These are phyloP conservation scores for Aspergillus fumigatus DNA, from an alignment of 2,329 filamentous ascomycete genomes.

Conservation along the genomic window DNA sequence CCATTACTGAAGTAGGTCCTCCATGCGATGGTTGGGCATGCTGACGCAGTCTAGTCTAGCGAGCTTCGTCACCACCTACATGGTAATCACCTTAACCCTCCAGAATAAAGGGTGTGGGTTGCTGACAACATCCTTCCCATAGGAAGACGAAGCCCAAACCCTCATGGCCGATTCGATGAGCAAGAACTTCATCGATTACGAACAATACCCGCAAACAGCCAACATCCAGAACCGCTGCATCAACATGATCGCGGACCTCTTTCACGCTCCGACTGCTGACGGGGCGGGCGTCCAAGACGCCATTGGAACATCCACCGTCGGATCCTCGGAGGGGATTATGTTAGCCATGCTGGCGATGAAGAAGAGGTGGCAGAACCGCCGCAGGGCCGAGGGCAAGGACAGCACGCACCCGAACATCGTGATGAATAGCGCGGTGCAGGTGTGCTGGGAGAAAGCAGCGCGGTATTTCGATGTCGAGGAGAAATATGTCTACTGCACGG, in stretches of 20 bases:
- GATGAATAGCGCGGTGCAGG: conserved; percentile 70
- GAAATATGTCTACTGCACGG: conserved; percentile 37
- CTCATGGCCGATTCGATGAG: conserved; percentile 64
- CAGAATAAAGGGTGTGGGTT: neutral
- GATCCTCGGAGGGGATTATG: conserved; percentile 67
- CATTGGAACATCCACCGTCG: conserved; percentile 65
- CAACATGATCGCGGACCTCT: conserved; percentile 63
- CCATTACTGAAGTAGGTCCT: conserved; percentile 62
- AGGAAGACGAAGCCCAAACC: conserved; percentile 58
- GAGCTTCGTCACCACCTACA: conserved; percentile 67
- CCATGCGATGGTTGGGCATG: neutral
- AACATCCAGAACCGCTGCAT: conserved; percentile 64
- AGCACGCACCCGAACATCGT: conserved; percentile 64
- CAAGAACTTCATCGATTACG: conserved; percentile 70
- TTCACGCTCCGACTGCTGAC: conserved; percentile 52
- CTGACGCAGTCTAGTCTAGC: conserved; percentile 5
- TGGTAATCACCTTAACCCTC: conserved; percentile 34
- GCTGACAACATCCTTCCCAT: neutral
- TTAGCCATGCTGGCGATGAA: conserved; percentile 70
- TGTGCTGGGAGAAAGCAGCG: conserved; percentile 68
- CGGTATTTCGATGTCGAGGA: conserved; percentile 69
- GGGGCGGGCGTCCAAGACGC: conserved; percentile 51
- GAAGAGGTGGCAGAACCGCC: conserved; percentile 65
- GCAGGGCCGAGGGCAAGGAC: conserved; percentile 58
- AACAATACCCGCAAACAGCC: conserved; percentile 58